These are phyloP conservation scores for Hypoxylon sp. DNA, from an alignment of 2,329 filamentous ascomycete genomes.

Conservation along the genomic window DNA sequence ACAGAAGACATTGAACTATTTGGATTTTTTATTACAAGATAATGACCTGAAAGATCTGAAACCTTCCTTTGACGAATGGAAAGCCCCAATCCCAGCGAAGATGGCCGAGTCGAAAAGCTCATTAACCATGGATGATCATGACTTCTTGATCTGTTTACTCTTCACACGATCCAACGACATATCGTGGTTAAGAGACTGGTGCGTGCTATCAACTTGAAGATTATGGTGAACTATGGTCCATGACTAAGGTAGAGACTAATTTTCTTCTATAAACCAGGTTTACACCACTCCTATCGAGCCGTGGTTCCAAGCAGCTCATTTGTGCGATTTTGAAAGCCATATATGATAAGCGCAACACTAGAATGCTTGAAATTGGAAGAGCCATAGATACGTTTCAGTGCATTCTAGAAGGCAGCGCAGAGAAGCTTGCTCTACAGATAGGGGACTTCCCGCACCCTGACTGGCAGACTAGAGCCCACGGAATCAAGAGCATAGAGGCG, in stretches of 20 bases:
- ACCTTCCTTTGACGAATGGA: constrained; percentile 25
- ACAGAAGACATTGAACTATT: not conserved
- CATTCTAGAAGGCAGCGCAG: constrained; percentile 12
- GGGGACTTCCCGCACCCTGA: not conserved
- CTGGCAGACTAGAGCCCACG: too few species aligned
- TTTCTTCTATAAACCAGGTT: constrained; percentile 18
- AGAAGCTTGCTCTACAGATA: constrained; percentile 16
- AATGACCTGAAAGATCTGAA: constrained; percentile 15
- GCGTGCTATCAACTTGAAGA: not conserved
- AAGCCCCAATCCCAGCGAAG: not conserved
- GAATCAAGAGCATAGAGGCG: not conserved
- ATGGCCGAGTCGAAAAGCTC: not conserved
- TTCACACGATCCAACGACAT: constrained; percentile 1
- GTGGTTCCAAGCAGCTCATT: constrained; percentile 13
- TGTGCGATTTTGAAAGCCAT: constrained; percentile 8
- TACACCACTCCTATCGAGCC: not conserved
- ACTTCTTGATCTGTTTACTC: constrained; percentile 17
- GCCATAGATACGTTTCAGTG: constrained; percentile 9
- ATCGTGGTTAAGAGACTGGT: constrained; percentile 26
- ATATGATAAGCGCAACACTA: constrained; percentile 4
- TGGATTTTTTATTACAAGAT: constrained; percentile 9
- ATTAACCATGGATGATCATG: constrained; percentile 8
- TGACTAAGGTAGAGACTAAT: constrained; percentile 14
- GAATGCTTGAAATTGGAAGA: not conserved
- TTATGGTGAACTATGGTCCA: not conserved